Conservation (phyloP, 2,329 filamentous ascomycete genomes). For the Pseudogymnoascus sp. region DNA sequence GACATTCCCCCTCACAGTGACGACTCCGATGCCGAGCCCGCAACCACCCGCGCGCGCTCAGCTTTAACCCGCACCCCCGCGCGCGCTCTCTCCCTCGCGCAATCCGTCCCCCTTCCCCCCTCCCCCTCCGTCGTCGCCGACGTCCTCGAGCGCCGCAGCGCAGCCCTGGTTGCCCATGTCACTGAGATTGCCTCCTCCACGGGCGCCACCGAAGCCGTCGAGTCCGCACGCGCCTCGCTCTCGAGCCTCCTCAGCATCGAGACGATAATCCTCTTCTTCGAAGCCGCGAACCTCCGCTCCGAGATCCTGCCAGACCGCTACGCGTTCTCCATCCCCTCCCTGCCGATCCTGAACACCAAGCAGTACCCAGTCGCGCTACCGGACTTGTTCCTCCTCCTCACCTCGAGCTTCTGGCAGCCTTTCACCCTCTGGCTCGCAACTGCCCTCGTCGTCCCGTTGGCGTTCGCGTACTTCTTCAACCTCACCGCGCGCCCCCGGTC, state of each 20-base stretch:
- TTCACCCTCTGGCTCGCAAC: conserved; percentile 70
- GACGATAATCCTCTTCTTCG: conserved; percentile 58
- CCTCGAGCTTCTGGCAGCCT: conserved; percentile 75
- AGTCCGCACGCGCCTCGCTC: conserved; percentile 60
- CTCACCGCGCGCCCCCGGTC: conserved; percentile 46
- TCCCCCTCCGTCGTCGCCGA: conserved; percentile 73
- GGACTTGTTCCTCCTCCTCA: conserved; percentile 73
- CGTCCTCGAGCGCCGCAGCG: conserved; percentile 64
- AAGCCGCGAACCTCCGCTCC: conserved; percentile 61
- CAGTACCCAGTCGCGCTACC: conserved; percentile 62
- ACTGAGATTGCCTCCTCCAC: conserved; percentile 57
- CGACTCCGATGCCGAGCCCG: conserved; percentile 27
- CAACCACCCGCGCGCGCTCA: conserved; percentile 21
- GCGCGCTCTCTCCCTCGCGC: conserved; percentile 32
- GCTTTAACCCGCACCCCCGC: conserved; percentile 26
- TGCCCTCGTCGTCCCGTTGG: conserved; percentile 60
- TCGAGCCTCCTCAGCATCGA: conserved; percentile 69
- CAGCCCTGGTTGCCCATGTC: conserved; percentile 49
- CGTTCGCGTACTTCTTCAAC: conserved; percentile 86
- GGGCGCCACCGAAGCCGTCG: conserved; percentile 58
- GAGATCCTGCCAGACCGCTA: conserved; percentile 66
- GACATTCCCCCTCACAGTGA: conserved; percentile 18
- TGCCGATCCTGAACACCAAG: conserved; percentile 46
- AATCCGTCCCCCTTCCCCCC: conserved; percentile 65
- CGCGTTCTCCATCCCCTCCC: conserved; percentile 63